Base-by-base conservation (phyloP, 1,284 basidiomycete species). In the Trametes polyzona region DNA sequence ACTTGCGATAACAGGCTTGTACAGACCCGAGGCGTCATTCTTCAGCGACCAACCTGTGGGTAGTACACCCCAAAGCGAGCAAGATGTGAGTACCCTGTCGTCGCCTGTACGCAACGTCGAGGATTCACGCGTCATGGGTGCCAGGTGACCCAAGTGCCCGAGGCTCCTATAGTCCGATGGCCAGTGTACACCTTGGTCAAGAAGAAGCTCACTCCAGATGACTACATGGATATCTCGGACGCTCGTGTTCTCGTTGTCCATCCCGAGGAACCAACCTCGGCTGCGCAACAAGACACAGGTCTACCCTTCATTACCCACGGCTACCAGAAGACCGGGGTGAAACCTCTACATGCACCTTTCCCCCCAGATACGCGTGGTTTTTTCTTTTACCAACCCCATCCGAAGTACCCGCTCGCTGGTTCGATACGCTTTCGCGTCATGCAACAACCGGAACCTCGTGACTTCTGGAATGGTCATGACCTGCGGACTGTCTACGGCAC, bases 221-320 rank as follows among this genome's bases (percentile, higher is more conserved):
- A 58, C 30, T 53, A 49, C 41, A 6, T 58, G 26, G 56, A 58
- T 39, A 47, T 58, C 9, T 58, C 56, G 10, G 56, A 58, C 40
- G 16, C n/a, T 11, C 35, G 47, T 4, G 56, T 35, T 3, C 11
- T 48, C 9, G n/a, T 44, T 12, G 33, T 44, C 23, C 23, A 49
- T n/a, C 30, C 52, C 36, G 36, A 7, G n/a, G 3, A 4, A 11
- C 7, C 27, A 19, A 5, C 35, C 16, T 9, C n/a, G n/a, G 21
- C 23, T 14, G 23, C 35, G 16, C 12, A 17, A 8, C 16, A 16
- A 36, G 6, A 17, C 12, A 9, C 24, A 12, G 32, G 17, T 27
- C 4, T n/a, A 33, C 23, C 47, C 2, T 54, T 36, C 47, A 40
- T 58, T 42, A 47, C 27, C 4, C 50, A 58, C 17, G 48, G 47